phyloP scores from a whole-genome alignment of 345 rosid genomes.

The Carallia pectinifolia region DNA sequence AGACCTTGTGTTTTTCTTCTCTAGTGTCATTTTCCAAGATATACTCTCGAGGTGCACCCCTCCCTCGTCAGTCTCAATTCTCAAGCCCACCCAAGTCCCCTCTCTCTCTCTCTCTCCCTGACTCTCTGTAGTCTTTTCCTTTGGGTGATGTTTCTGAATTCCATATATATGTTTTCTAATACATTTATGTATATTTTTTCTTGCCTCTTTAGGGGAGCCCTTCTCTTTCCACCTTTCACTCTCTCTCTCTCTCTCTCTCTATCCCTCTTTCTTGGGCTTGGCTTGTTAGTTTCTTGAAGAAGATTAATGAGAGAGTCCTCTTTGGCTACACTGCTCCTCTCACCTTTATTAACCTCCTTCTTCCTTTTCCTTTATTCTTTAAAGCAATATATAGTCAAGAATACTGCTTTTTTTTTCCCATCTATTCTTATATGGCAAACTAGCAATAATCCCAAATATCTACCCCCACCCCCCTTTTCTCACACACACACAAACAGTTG shows the following conservation, averaged over 20 bases:
- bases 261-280: constrained; percentile 40
- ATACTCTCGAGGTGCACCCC: constrained; percentile 61
- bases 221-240: constrained; percentile 19
- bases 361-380: constrained; percentile 22
- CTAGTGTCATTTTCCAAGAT: constrained; percentile 63
- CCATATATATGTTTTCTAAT: neutral
- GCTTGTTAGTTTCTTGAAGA: constrained; percentile 49
- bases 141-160: constrained; percentile 28
- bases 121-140: neutral
- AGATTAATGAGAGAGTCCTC: constrained; percentile 19
- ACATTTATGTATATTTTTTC: neutral
- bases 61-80: neutral
- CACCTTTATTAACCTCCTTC: constrained; percentile 9
- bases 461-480: neutral
- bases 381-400: constrained; percentile 15
- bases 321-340: constrained; percentile 16
- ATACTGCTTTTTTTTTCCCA: constrained; percentile 13
- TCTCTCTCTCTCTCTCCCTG: constrained; percentile 22
- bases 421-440: constrained; percentile 7
- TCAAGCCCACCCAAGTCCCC: constrained; percentile 24
- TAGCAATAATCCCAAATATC: constrained; percentile 14
- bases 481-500: neutral
- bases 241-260: constrained; percentile 21
- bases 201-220: constrained; percentile 25
- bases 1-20: constrained; percentile 38